Percentiles rank a stretch among this genome's conserved stretches.
phyloP scores from a whole-genome alignment of 73 alveolate genomes.

The Paramecium pentaurelia region DNA sequence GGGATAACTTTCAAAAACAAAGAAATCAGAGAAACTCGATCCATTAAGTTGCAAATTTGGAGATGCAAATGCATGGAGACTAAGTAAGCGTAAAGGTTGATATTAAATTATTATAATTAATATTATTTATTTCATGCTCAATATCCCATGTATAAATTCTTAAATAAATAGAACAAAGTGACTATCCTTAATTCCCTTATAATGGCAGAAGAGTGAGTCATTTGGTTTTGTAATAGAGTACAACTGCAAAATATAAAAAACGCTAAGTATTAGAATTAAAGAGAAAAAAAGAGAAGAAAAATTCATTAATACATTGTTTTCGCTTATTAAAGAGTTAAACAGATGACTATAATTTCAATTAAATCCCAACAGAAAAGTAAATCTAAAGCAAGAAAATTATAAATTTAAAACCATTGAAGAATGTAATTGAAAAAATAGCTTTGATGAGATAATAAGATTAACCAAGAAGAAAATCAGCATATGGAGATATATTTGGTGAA shows the following conservation, averaged over 20 bases:
- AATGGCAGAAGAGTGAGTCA: neutral
- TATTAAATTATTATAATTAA: neutral
- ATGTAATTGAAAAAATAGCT: neutral
- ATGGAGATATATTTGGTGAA: neutral
- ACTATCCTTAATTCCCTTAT: neutral
- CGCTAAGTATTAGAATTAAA: neutral
- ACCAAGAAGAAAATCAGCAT: neutral
- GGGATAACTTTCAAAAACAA: conserved; percentile 79
- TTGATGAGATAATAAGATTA: neutral
- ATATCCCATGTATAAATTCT: neutral
- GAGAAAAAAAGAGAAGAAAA: neutral
- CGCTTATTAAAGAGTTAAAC: neutral
- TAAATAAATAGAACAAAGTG: neutral
- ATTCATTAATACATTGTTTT: neutral
- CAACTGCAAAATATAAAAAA: neutral
- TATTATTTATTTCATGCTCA: neutral
- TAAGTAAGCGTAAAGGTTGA: conserved; percentile 94
- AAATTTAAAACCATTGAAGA: neutral
- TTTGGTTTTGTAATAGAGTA: neutral
- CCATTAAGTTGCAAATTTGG: conserved; percentile 96
- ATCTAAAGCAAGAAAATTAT: neutral
- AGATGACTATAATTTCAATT: neutral
- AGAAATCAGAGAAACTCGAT: conserved; percentile 96
- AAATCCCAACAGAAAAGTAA: neutral
- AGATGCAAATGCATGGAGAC: conserved; percentile 99